Base-by-base conservation (phyloP, 73 alveolate species). In the Blepharisma stoltei region DNA sequence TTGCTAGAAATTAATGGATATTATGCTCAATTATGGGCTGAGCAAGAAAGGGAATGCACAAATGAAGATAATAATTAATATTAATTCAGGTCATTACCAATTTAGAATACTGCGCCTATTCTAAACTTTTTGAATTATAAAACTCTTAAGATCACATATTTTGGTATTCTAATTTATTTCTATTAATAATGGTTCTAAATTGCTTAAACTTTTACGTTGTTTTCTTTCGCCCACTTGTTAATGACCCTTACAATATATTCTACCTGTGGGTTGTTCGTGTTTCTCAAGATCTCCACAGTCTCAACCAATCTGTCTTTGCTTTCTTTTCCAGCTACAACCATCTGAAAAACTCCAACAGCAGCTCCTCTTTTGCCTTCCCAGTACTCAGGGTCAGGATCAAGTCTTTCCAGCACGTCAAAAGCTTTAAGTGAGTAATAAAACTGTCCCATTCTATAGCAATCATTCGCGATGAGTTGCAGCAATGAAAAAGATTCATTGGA, bases 371-470 rank as follows among this genome's bases (percentile, higher is more conserved):
- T 84, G 25, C 91, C 99, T 78, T 96, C 98, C 93, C 97, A 90
- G 84, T 89, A 95, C 83, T 96, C 99, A 21, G 95, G 95, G 69
- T 95, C 99, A 5, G 99, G 98, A 76, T 95, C 98, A 54, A 96
- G 88, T 87, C 98, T 90, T 80, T 96, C 99, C 65, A 97, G 93
- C 55, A 97, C 97, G 67, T 95, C 99, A 70, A 95, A 97, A 8
- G 99, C 99, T 82, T 95, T 92, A 20, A 90, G 95, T 1, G 99
- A 93, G 83, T 92, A 94, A 80, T 97, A 97, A 93, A 94, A 95
- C 80, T 93, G 97, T 27, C 99, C 99, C 99, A 97, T 97, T 76
- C 92, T 88, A 89, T 97, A 95, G 88, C 99, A 94, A 73, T 97
- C 99, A 82, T 95, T 96, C 54, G 99, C 99, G 11, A 96, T 96